Conservation (phyloP, 129 eudicot species). For the Ambrosia artemisiifolia region DNA sequence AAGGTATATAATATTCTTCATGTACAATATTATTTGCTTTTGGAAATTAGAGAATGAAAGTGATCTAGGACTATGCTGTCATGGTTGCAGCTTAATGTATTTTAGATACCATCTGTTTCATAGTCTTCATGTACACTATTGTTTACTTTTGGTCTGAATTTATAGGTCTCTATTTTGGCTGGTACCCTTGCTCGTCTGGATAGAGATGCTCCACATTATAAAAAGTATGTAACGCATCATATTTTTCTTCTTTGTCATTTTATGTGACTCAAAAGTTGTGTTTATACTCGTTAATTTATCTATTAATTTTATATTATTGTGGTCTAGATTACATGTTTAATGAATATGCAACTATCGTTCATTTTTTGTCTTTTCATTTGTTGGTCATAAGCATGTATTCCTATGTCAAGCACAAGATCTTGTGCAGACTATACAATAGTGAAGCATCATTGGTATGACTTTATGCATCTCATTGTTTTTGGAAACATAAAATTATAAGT, state of each 20-base stretch:
- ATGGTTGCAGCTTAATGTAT: conserved; percentile 1
- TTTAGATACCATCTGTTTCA: background rate
- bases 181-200: conserved; percentile 97
- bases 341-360: background rate
- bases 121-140: background rate
- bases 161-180: conserved; percentile 96
- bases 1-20: conserved; percentile 49
- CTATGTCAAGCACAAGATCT: background rate
- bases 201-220: conserved; percentile 95
- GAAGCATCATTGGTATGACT: background rate
- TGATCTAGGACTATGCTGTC: background rate
- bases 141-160: conserved; percentile 13
- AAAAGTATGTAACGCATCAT: conserved; percentile 49
- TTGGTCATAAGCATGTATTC: background rate
- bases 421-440: background rate
- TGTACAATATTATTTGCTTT: background rate
- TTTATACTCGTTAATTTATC: background rate
- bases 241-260: background rate
- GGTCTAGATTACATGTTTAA: background rate
- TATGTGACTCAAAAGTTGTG: background rate
- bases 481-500: background rate
- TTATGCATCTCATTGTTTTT: background rate
- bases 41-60: background rate
- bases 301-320: background rate
- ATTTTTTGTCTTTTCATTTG: background rate